Conservation (phyloP, 139 green algal species). For the Micractinium sp. region DNA sequence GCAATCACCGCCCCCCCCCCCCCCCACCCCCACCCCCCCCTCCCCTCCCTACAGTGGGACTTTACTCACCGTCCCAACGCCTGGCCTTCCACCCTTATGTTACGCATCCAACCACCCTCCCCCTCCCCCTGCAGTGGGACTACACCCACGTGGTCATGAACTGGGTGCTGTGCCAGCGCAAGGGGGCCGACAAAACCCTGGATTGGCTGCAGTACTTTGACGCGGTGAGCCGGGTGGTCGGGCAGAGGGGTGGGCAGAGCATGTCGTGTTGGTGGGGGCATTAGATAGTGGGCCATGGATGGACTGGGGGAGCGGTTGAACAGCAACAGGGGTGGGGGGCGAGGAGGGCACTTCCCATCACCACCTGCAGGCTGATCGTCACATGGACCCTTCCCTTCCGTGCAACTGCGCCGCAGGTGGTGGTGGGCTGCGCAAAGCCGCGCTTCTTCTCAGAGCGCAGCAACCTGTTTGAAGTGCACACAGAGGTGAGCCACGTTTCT, state of each 20-base stretch:
- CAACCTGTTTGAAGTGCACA: conserved; percentile 76
- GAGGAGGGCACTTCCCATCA: neutral
- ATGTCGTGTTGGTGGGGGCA: too few relatives aligned
- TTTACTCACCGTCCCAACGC: too few relatives aligned
- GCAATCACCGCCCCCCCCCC: too few relatives aligned
- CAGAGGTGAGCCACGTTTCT: neutral
- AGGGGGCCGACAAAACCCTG: conserved; percentile 46
- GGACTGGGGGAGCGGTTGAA: too few relatives aligned
- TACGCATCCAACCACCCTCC: neutral
- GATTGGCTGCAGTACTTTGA: conserved; percentile 95
- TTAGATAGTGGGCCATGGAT: too few relatives aligned
- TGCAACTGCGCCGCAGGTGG: conserved; percentile 34
- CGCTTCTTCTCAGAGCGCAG: conserved; percentile 76
- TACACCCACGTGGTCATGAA: conserved; percentile 99
- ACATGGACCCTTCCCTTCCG: neutral
- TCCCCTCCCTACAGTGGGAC: neutral
- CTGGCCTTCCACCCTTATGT: neutral
- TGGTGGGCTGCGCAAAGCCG: conserved; percentile 86
- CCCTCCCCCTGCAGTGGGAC: conserved; percentile 64
- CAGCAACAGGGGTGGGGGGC: too few relatives aligned
- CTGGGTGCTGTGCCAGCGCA: conserved; percentile 71
- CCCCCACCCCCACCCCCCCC: too few relatives aligned
- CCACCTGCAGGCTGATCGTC: neutral
- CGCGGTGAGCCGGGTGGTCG: conserved; percentile 44
- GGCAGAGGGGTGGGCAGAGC: too few relatives aligned